These are phyloP conservation scores for Trematosphaeria pertusa DNA, from an alignment of 2,329 filamentous ascomycete species.

Conservation along the genomic window DNA sequence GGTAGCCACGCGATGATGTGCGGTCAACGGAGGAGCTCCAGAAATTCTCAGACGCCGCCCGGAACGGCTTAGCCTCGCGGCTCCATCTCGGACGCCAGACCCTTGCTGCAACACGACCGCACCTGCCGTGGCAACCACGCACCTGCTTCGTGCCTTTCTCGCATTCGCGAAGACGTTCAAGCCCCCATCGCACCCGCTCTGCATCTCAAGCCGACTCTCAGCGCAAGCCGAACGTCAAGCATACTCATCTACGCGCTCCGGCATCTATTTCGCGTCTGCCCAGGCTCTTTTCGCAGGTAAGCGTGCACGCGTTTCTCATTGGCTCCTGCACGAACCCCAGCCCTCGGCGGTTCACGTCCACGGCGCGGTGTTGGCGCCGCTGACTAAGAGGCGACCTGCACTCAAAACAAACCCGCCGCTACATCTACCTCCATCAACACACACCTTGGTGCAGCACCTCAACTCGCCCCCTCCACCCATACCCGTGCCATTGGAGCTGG, in stretches of 20 bases:
- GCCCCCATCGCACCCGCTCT: not conserved
- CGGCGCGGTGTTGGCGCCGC: constrained; percentile 34
- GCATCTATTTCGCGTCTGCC: constrained; percentile 32
- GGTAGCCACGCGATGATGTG: constrained; percentile 21
- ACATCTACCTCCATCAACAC: constrained; percentile 42
- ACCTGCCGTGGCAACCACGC: constrained; percentile 16
- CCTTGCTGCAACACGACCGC: constrained; percentile 2
- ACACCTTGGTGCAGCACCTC: constrained; percentile 42
- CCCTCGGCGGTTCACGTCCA: constrained; percentile 36
- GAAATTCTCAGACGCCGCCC: constrained; percentile 38
- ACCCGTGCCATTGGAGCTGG: constrained; percentile 42
- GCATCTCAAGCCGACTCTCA: not conserved
- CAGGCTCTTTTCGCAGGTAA: constrained; percentile 30
- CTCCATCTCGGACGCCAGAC: not conserved
- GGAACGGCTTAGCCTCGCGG: constrained; percentile 29
- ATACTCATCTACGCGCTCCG: not conserved
- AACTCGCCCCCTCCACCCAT: constrained; percentile 28
- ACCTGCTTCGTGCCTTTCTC: constrained; percentile 9
- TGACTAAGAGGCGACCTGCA: constrained; percentile 32
- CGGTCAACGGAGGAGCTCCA: constrained; percentile 26
- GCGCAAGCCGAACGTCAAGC: not conserved
- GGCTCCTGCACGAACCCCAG: constrained; percentile 43
- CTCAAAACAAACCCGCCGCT: constrained; percentile 46
- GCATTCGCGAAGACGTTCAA: not conserved
- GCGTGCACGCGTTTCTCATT: constrained; percentile 41